Percentiles rank a stretch among this genome's conserved stretches.
Evolutionary conservation across 164 flowering plant species (phyloP).

Genomic region (Vitis riparia): DNA sequence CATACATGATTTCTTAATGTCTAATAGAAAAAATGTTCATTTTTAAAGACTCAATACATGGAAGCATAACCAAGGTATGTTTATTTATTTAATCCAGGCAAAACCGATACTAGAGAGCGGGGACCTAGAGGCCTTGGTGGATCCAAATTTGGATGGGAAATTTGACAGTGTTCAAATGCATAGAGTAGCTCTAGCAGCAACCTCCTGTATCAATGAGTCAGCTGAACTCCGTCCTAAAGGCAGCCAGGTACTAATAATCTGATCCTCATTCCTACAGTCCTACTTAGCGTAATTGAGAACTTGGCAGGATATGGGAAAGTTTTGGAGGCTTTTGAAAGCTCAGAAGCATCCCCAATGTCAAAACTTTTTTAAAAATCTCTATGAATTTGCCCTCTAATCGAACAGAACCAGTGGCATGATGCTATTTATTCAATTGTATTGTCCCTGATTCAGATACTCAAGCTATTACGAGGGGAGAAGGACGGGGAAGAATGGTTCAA

Average conservation of each 20-base stretch:
- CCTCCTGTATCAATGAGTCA: constrained; percentile 26
- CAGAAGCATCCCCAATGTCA: too few relatives aligned
- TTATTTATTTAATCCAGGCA: constrained; percentile 25
- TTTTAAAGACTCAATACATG: too few relatives aligned
- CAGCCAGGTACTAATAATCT: constrained; percentile 18
- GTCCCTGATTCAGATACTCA: constrained; percentile 16
- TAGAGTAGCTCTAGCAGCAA: constrained; percentile 31
- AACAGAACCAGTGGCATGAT: too few relatives aligned
- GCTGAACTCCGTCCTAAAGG: constrained; percentile 25
- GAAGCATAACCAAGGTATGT: not conserved
- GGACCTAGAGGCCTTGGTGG: constrained; percentile 19
- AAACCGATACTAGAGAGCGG: constrained; percentile 21
- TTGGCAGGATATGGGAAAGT: too few relatives aligned
- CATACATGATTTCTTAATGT: not conserved
- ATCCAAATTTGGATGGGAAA: constrained; percentile 25
- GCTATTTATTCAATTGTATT: not conserved
- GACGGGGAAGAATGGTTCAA: constrained; percentile 6
- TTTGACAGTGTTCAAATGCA: constrained; percentile 25
- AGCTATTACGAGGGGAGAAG: constrained; percentile 24
- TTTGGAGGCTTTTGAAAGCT: too few relatives aligned
- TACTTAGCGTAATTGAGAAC: not conserved
- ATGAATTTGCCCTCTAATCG: too few relatives aligned
- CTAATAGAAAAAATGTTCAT: not conserved
- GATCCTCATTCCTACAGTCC: not conserved
- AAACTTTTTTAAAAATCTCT: too few relatives aligned